A percentile compares a stretch with the other conserved stretches of the same genome.
These are phyloP conservation scores for Euphorbia peplus DNA, from an alignment of 345 rosid genomes.

Conservation along the genomic window DNA sequence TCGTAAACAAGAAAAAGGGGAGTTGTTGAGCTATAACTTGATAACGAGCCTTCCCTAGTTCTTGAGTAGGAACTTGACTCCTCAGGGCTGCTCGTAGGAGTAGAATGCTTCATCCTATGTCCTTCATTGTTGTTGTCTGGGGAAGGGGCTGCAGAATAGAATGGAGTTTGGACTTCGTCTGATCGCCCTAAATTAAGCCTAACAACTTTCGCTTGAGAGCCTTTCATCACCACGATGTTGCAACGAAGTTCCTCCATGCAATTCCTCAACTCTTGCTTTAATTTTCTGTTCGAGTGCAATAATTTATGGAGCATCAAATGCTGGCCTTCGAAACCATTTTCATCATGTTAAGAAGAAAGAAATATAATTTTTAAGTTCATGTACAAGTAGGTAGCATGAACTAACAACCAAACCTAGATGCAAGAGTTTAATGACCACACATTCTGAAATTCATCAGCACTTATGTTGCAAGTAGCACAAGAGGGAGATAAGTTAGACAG, in stretches of 20 bases:
- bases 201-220: constrained; percentile 59
- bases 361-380: not conserved
- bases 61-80: constrained; percentile 40
- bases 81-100: constrained; percentile 72
- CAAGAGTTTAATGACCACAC: not conserved
- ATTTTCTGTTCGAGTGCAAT: constrained; percentile 46
- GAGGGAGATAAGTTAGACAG: not conserved
- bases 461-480: not conserved
- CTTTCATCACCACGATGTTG: constrained; percentile 60
- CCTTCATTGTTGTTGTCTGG: constrained; percentile 36
- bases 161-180: constrained; percentile 53
- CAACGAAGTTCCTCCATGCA: constrained; percentile 69
- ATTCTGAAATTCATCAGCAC: not conserved
- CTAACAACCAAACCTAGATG: not conserved
- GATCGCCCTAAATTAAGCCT: constrained; percentile 55
- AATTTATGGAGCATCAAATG: not conserved
- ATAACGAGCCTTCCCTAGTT: constrained; percentile 30
- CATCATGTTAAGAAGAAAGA: not conserved
- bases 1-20: constrained; percentile 43
- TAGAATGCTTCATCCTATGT: constrained; percentile 50
- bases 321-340: not conserved
- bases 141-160: constrained; percentile 52
- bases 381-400: not conserved
- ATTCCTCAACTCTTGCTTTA: constrained; percentile 57
- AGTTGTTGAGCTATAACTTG: constrained; percentile 32